Conservation (phyloP, 768 basidiomycete genomes). For the Rhizopogon salebrosus region DNA sequence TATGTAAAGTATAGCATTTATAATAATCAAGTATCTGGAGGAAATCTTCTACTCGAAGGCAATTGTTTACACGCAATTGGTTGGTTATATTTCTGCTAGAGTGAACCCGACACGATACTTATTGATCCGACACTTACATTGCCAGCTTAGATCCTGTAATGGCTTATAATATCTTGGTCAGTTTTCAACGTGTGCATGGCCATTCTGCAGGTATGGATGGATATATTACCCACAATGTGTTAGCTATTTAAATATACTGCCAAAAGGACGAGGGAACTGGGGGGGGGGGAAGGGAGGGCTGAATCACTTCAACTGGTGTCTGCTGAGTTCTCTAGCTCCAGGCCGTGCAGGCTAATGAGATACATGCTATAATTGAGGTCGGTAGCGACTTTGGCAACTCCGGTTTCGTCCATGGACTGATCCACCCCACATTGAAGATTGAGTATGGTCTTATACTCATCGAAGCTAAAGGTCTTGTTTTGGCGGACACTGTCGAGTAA, state of each 20-base stretch:
- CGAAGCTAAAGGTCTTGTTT: constrained; percentile 70
- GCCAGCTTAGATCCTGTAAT: no score
- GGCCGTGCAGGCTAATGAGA: constrained; percentile 82
- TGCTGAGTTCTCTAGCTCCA: constrained; percentile 52
- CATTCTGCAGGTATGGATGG: neutral
- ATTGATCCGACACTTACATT: no score
- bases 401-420: constrained; percentile 46
- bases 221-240: constrained; percentile 3
- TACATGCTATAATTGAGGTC: constrained; percentile 83
- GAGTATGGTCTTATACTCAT: constrained; percentile 90
- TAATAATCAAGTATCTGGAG: neutral
- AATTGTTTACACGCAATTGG: no score
- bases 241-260: constrained; percentile 6
- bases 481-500: constrained; percentile 70
- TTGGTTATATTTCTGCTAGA: neutral
- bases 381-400: constrained; percentile 38
- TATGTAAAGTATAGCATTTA: neutral
- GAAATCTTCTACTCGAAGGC: neutral
- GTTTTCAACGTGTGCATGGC: neutral
- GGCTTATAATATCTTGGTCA: no score
- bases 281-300: no score
- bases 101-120: no score
- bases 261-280: neutral
- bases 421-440: constrained; percentile 86
- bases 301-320: constrained; percentile 23